phyloP scores from a whole-genome alignment of 2,329 filamentous ascomycete genomes.

The Dissoconium aciculare region DNA sequence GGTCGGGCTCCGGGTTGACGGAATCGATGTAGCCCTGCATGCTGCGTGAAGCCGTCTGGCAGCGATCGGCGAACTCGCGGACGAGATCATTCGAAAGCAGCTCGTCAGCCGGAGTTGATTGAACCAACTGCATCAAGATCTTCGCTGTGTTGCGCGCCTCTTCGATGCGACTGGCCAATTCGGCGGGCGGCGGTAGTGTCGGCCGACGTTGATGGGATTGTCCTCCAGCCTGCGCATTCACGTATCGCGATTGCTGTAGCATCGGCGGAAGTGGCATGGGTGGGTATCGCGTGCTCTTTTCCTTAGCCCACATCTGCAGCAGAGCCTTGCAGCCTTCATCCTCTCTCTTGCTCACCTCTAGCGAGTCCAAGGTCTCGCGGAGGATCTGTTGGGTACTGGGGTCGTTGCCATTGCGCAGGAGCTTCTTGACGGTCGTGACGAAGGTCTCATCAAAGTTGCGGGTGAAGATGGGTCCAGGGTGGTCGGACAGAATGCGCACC shows the following conservation, averaged over 20 bases:
- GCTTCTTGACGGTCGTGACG: slow-evolving; percentile 55
- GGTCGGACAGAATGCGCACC: slow-evolving; percentile 77
- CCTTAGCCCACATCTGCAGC: slow-evolving; percentile 76
- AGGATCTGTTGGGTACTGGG: slow-evolving; percentile 69
- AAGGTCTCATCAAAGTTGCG: slow-evolving; percentile 79
- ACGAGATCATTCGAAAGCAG: slow-evolving; percentile 74
- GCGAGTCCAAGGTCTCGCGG: slow-evolving; percentile 68
- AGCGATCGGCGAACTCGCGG: slow-evolving; percentile 80
- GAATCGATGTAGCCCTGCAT: slow-evolving; percentile 76
- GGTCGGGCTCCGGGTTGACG: slow-evolving; percentile 67
- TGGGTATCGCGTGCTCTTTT: slow-evolving; percentile 57
- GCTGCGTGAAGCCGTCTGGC: slow-evolving; percentile 61
- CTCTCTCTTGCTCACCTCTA: slow-evolving; percentile 55
- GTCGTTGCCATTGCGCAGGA: slow-evolving; percentile 58
- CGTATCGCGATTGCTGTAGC: not conserved
- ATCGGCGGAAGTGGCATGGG: not conserved
- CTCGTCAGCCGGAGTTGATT: slow-evolving; percentile 65
- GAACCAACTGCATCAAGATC: slow-evolving; percentile 79
- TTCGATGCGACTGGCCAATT: slow-evolving; percentile 70
- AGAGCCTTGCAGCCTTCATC: slow-evolving; percentile 61
- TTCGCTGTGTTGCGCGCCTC: slow-evolving; percentile 84
- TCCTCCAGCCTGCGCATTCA: slow-evolving; percentile 3
- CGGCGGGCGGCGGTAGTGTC: slow-evolving; percentile 54
- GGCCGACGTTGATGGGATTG: slow-evolving; percentile 2
- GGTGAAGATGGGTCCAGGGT: slow-evolving; percentile 84